phyloP scores from a whole-genome alignment of 2,329 filamentous ascomycete genomes.

The Chaetomium olivaceum region DNA sequence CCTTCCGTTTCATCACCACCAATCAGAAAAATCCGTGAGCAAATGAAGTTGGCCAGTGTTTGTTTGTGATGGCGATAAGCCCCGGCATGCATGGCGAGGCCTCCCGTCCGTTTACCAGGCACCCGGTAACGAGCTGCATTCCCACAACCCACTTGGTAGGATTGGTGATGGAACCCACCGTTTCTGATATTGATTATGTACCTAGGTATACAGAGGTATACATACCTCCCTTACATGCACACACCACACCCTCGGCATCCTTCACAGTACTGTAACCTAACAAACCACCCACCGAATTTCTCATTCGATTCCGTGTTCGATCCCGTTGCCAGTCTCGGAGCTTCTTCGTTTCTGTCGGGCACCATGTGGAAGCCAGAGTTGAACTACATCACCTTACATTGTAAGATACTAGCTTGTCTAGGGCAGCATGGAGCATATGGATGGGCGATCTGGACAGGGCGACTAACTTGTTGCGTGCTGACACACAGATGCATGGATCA shows the following conservation, averaged over 20 bases:
- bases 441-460: background rate
- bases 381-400: slow-evolving; percentile 11
- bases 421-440: background rate
- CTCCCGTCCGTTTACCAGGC: background rate
- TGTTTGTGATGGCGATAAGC: background rate
- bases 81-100: background rate
- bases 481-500: slow-evolving; percentile 6
- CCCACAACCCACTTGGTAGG: background rate
- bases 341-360: background rate
- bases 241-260: background rate
- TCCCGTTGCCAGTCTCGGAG: background rate
- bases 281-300: background rate
- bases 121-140: background rate
- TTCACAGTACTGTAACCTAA: background rate
- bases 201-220: background rate
- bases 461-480: background rate
- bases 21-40: background rate
- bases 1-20: background rate
- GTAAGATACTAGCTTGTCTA: background rate
- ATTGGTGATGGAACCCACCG: background rate
- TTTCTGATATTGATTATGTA: background rate
- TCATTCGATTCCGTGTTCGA: background rate
- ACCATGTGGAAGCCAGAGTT: slow-evolving; percentile 10
- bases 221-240: too few species aligned
- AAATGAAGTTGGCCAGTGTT: background rate